Evolutionary conservation across 2,329 filamentous ascomycete species (phyloP), one percentile per base, ranked within the genome.

Genomic region (Arthrobotrys entomopaga): DNA sequence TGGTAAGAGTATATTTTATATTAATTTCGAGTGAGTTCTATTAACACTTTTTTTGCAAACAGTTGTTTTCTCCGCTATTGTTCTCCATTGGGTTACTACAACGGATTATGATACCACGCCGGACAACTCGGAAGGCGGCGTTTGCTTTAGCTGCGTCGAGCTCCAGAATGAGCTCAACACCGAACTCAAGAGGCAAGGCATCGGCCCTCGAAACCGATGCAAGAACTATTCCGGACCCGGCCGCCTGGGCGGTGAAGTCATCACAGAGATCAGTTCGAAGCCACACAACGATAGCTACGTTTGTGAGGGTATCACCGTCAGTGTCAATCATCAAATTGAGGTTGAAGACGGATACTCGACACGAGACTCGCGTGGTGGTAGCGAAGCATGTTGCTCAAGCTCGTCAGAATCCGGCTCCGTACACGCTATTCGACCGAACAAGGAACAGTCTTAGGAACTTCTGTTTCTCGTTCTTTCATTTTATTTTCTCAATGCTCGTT

Each of bases 41-140:
- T 5, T 50, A 50, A 50, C 20, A 50, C 1, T 34, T 5, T 10
- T 13, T 6, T 2, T 5, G 16, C 40, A 8, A n/a, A n/a, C 56
- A 87, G 86, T 88, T 15, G 82, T 88, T 29, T 88, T 89, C 80
- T 87, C 85, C 13, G 85, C 86, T 19, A 77, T 87, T 2, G 85
- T 89, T n/a, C 83, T 89, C 48, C 87, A 89, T 76, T 89, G 87
- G 87, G 84, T 88, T 48, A 84, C 83, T 3, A 81, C 80, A 13
- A 81, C 81, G 67, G 82, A 84, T 60, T 74, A 74, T 52, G 70
- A 67, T 8, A 19, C 34, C 15, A 24, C n/a, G n/a, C 63, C 63
- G 11, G 63, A 74, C 19, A 49, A 64, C 22, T 54, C 63, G 19
- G 63, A 65, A 43, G 61, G 61, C 11, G 65, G 65, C 11, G 43